Conservation (phyloP, 2,329 filamentous ascomycete genomes). For the Curvularia verruculosa region DNA sequence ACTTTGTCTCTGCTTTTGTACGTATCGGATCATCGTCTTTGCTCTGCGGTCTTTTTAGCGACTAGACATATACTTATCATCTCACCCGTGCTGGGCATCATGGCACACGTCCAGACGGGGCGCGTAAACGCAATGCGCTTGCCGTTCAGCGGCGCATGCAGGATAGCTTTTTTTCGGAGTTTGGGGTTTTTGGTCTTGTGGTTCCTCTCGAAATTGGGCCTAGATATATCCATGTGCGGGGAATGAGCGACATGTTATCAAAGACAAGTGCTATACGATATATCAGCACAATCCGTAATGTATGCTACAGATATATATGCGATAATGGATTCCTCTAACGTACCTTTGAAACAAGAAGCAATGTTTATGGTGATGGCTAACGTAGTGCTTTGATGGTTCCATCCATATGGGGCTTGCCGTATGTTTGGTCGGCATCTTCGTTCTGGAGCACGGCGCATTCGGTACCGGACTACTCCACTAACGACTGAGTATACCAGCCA, state of each 20-base stretch:
- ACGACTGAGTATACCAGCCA: not conserved
- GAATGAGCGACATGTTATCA: not conserved
- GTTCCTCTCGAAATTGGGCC: not conserved
- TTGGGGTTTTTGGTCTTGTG: not conserved
- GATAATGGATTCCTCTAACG: slow-evolving; percentile 16
- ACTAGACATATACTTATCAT: not conserved
- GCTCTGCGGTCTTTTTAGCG: not conserved
- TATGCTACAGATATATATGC: slow-evolving; percentile 35
- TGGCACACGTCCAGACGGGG: not conserved
- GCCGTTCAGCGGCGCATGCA: not conserved
- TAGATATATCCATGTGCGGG: not conserved
- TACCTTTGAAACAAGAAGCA: slow-evolving; percentile 5
- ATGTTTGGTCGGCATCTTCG: not conserved
- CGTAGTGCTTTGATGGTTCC: not conserved
- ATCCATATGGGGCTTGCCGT: not conserved
- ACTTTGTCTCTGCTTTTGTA: not conserved
- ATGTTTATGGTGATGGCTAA: slow-evolving; percentile 3
- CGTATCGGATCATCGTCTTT: not conserved
- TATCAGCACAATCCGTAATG: slow-evolving; percentile 32
- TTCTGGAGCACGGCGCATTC: not conserved
- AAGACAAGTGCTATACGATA: slow-evolving; percentile 9
- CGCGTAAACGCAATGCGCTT: not conserved
- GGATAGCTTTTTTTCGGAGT: not conserved
- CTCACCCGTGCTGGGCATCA: not conserved
- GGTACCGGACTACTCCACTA: not conserved